Base-by-base conservation (phyloP, 768 basidiomycete genomes). In the Hirschioporus abietinus region DNA sequence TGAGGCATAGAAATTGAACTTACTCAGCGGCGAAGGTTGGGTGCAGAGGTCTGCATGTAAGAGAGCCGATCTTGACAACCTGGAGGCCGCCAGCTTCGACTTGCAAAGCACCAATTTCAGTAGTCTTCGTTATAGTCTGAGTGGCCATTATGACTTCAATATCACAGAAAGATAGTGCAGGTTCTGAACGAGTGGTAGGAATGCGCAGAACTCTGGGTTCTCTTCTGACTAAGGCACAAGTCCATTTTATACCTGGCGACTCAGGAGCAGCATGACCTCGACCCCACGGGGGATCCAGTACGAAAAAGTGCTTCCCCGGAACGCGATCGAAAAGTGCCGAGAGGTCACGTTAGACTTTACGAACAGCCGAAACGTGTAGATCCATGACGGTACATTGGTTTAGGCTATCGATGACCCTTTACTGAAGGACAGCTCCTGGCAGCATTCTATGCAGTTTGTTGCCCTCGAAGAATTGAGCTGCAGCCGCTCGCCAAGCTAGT, bases 21-120 rank as follows among this genome's bases (percentile, higher is more conserved):
- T 65, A 65, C 65, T 67, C 66, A 35, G 66, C 66, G 52, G 30
- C 68, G 24, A 74, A 74, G 30, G 71, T 72, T 20, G 73, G 71
- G 67, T 74, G 73, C 35, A 74, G 67, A 5, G 73, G 72, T 20
- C 42, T 64, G 66, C 68, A 68, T 10, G 67, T 68, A 34, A 68
- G 66, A n/a, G 68, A 68, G 25, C 68, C 68, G 58, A 68, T 68
- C 36, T 67, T 35, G 34, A 68, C 42, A 52, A 52, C 42, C 12
- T 3, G 42, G 20, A 52, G 42, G 20, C 42, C 20, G 20, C 42
- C 42, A 20, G 42, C 15, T 52, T 52, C 42, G 42, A 52, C 42
- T 20, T 52, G 42, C 15, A 52, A 20, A 52, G 42, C 42, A 15
- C 42, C 42, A 20, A 52, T 52, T 52, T 52, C 20, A 52, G 42